Conservation (phyloP, 2,329 filamentous ascomycete genomes). For the Colletotrichum sp. region DNA sequence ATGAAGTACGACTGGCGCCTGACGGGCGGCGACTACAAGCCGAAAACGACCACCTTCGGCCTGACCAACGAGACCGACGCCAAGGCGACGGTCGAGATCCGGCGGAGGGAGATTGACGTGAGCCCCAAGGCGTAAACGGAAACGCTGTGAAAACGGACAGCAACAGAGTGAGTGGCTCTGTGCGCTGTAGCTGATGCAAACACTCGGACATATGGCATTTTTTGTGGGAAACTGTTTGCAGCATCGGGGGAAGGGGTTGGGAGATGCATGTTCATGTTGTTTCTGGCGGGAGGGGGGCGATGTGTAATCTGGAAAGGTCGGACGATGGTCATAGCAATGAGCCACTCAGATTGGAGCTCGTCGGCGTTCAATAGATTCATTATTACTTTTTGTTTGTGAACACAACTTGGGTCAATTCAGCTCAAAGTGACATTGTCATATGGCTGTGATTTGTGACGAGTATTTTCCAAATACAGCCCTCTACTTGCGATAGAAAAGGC, state of each 20-base stretch:
- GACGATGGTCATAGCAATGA: conserved; percentile 10
- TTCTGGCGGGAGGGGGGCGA: neutral
- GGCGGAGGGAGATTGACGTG: conserved; percentile 9
- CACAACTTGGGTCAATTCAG: neutral
- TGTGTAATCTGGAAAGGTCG: neutral
- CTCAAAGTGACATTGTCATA: no score
- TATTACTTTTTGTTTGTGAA: neutral
- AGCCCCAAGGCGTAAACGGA: neutral
- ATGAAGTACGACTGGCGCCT: conserved; percentile 33
- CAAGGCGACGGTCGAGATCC: conserved; percentile 14
- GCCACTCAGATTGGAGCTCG: conserved; percentile 11
- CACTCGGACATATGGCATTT: neutral
- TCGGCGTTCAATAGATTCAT: neutral
- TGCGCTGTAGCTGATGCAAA: neutral
- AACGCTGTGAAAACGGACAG: neutral
- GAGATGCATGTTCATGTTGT: neutral
- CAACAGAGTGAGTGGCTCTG: neutral
- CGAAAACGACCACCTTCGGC: neutral
- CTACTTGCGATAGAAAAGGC: neutral
- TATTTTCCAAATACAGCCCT: neutral
- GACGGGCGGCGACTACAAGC: neutral
- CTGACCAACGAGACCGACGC: conserved; percentile 12
- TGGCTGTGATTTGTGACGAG: neutral
- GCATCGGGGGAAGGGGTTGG: neutral
- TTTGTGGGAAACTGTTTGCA: neutral